Conservation (phyloP, 129 eudicot genomes). For the Flaveria ramosissima region DNA sequence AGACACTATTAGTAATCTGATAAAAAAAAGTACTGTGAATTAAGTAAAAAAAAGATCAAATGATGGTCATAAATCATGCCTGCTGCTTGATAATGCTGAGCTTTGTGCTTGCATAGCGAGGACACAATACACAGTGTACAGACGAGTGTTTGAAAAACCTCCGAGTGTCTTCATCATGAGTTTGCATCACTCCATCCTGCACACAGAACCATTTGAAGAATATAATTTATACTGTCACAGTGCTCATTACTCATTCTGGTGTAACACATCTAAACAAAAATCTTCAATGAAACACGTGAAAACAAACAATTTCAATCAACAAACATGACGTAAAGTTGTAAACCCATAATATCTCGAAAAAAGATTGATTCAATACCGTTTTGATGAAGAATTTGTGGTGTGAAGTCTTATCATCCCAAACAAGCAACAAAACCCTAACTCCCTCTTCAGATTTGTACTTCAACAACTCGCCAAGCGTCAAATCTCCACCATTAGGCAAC, state of each 20-base stretch:
- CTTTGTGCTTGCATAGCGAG: conserved; percentile 87
- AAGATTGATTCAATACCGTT: conserved; percentile 42
- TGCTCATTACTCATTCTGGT: neutral
- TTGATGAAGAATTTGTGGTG: conserved; percentile 71
- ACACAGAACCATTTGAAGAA: conserved; percentile 12
- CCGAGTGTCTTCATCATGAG: conserved; percentile 86
- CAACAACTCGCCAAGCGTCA: conserved; percentile 72
- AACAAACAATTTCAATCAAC: neutral
- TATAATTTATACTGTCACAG: neutral
- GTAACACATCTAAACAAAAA: neutral
- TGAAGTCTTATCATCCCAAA: conserved; percentile 95
- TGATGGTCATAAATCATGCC: conserved; percentile 53
- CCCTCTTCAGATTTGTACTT: conserved; percentile 85
- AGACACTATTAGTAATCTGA: neutral
- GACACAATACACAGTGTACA: conserved; percentile 68
- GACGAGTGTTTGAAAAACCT: conserved; percentile 86
- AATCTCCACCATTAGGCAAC: conserved; percentile 60
- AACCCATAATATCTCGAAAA: neutral
- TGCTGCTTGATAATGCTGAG: conserved; percentile 88
- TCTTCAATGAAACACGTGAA: neutral
- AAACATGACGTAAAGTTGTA: neutral
- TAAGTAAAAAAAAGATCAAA: conserved; percentile 13
- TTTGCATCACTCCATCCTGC: conserved; percentile 88
- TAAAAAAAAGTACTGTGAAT: conserved; percentile 1
- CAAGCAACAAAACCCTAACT: conserved; percentile 80